Percentiles rank a stretch among this genome's conserved stretches.
These are phyloP conservation scores for Umbelopsis sp. DNA, from an alignment of 192 early-diverging fungal genomes.

Conservation along the genomic window DNA sequence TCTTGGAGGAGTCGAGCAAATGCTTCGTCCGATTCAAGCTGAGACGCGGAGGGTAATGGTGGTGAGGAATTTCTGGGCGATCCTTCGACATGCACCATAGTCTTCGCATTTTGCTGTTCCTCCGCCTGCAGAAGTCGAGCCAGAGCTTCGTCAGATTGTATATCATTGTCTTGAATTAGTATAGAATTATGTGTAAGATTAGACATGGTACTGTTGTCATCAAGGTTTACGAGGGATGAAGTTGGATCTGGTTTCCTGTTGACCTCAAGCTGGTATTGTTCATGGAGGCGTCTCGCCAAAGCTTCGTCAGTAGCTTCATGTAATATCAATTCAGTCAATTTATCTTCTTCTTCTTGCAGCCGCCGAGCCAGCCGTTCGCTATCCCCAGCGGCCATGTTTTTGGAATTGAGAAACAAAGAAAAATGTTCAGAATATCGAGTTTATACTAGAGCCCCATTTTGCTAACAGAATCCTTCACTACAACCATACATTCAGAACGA, in stretches of 20 bases:
- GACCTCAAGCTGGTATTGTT: not conserved
- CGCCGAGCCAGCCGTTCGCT: conserved; percentile 15
- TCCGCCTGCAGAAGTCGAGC: conserved; percentile 18
- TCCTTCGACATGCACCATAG: not conserved
- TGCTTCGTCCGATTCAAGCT: not conserved
- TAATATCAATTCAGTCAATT: not conserved
- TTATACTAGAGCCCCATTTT: not conserved
- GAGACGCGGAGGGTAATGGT: not conserved
- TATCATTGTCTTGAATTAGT: not conserved
- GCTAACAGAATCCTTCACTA: not conserved
- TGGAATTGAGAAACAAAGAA: not conserved
- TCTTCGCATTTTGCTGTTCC: not conserved
- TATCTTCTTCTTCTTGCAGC: conserved; percentile 4
- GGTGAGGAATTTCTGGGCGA: not conserved
- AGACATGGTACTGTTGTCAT: not conserved
- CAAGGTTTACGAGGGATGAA: not conserved
- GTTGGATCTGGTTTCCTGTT: not conserved
- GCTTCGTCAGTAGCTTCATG: not conserved
- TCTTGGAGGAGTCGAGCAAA: conserved; percentile 2
- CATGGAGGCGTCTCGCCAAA: not conserved
- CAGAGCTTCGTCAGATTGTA: conserved; percentile 1
- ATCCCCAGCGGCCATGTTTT: conserved; percentile 10
- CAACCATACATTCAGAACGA: not conserved
- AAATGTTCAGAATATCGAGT: not conserved
- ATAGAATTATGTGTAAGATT: not conserved